A percentile compares a stretch with the other conserved stretches of the same genome.
Conservation (phyloP, 2,329 filamentous ascomycete species). For the Aspergillus phoenicis region DNA sequence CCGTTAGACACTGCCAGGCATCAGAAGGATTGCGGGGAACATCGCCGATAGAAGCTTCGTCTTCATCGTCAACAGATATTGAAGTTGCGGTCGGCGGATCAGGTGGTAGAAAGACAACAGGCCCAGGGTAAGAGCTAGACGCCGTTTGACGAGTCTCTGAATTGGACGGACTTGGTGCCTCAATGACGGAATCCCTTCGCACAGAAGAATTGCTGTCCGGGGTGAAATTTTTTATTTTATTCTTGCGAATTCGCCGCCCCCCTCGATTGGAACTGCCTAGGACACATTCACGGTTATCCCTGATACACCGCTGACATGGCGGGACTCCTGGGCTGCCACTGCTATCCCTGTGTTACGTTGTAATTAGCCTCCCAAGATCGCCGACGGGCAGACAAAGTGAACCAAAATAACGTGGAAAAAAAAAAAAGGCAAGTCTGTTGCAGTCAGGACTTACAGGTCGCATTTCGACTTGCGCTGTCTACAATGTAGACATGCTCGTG, state of each 20-base stretch:
- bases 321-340: slow-evolving; percentile 54
- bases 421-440: neutral
- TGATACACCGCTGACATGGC: slow-evolving; percentile 61
- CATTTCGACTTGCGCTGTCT: slow-evolving; percentile 55
- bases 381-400: neutral
- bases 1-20: slow-evolving; percentile 52
- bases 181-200: slow-evolving; percentile 31
- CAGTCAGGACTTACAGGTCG: slow-evolving; percentile 49
- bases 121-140: slow-evolving; percentile 34
- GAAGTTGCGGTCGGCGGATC: slow-evolving; percentile 33
- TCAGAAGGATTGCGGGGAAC: slow-evolving; percentile 52
- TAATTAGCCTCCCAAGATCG: slow-evolving; percentile 2
- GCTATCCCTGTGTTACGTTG: slow-evolving; percentile 37
- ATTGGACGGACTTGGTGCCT: slow-evolving; percentile 28
- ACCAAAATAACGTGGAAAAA: neutral
- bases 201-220: slow-evolving; percentile 27
- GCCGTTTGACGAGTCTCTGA: slow-evolving; percentile 31
- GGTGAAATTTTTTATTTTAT: slow-evolving; percentile 44
- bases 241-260: slow-evolving; percentile 60
- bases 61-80: slow-evolving; percentile 40
- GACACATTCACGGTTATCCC: slow-evolving; percentile 61
- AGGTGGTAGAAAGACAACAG: slow-evolving; percentile 38
- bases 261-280: slow-evolving; percentile 63
- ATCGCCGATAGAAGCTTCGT: slow-evolving; percentile 44
- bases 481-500: slow-evolving; percentile 53